phyloP scores from a whole-genome alignment of 176 grass and related monocot species.

The Phragmites australis region DNA sequence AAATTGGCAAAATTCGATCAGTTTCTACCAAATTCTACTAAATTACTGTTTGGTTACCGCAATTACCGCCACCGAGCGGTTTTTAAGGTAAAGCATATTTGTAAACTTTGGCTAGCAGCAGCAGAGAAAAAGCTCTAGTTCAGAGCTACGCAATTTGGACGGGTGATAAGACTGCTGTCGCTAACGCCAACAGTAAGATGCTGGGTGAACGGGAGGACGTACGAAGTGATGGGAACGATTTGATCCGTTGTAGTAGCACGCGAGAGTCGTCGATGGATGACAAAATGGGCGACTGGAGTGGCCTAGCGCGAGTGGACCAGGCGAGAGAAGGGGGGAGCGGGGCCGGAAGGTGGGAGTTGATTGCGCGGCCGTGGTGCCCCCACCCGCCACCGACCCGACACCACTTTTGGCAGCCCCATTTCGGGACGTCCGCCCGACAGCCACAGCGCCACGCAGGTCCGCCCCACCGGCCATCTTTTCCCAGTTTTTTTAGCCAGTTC shows the following conservation, averaged over 20 bases:
- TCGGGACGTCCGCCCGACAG: background rate
- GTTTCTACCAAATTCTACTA: no score
- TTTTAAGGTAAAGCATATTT: no score
- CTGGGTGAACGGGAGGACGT: background rate
- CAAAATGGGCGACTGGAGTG: background rate
- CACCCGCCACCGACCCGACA: constrained; percentile 26
- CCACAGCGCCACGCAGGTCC: background rate
- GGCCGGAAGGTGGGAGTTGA: background rate
- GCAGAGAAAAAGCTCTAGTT: background rate
- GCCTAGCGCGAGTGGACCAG: background rate
- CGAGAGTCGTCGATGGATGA: background rate
- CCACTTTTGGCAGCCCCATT: constrained; percentile 26
- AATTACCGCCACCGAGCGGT: no score
- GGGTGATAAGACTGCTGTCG: background rate
- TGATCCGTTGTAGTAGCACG: background rate
- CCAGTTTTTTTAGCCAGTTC: background rate
- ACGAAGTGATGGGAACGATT: background rate
- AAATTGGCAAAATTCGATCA: no score
- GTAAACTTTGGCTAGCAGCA: no score
- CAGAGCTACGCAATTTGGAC: background rate
- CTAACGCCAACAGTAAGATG: background rate
- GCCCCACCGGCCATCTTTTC: constrained; percentile 12
- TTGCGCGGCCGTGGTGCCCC: constrained; percentile 18
- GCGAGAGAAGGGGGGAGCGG: background rate
- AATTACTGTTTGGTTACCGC: no score